These are phyloP conservation scores for Pythium monospermum DNA, from an alignment of 352 stramenopile species.

Conservation along the genomic window DNA sequence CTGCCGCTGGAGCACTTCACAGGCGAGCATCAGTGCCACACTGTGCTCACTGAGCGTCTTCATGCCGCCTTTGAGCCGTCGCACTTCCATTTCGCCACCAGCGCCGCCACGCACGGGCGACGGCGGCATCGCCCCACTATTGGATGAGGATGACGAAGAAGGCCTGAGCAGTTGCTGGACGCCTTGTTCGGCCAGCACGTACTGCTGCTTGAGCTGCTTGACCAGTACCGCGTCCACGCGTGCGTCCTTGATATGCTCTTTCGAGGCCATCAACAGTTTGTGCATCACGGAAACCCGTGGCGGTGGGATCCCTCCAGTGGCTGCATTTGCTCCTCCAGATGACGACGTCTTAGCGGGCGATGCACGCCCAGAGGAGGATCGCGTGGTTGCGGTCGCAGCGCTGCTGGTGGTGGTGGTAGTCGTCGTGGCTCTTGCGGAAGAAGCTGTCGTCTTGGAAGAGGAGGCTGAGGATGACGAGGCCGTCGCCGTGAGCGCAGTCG, in stretches of 20 bases:
- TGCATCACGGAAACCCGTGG: conserved; percentile 20
- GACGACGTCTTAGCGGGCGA: conserved; percentile 9
- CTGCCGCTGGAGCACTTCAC: conserved; percentile 23
- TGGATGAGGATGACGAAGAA: neutral
- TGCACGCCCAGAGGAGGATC: neutral
- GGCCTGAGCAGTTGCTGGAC: conserved; percentile 60
- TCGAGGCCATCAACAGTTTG: conserved; percentile 16
- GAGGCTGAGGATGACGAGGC: neutral
- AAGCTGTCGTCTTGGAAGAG: neutral
- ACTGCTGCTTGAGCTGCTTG: conserved; percentile 61
- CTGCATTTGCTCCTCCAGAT: too few species aligned
- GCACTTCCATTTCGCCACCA: conserved; percentile 37
- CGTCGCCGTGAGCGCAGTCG: too few species aligned
- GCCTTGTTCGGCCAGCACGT: conserved; percentile 52
- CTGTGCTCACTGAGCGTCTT: conserved; percentile 25
- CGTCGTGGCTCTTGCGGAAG: neutral
- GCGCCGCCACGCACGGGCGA: conserved; percentile 33
- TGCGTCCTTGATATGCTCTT: conserved; percentile 12
- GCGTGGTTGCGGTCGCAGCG: neutral
- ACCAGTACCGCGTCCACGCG: conserved; percentile 21
- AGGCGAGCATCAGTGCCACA: conserved; percentile 21
- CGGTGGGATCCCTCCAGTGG: conserved; percentile 14
- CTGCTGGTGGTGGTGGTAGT: neutral
- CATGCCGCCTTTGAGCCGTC: conserved; percentile 41
- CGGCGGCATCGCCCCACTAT: conserved; percentile 21